Evolutionary conservation across 1,284 basidiomycete genomes (phyloP).

Genomic region (Boletellus deceptivus): DNA sequence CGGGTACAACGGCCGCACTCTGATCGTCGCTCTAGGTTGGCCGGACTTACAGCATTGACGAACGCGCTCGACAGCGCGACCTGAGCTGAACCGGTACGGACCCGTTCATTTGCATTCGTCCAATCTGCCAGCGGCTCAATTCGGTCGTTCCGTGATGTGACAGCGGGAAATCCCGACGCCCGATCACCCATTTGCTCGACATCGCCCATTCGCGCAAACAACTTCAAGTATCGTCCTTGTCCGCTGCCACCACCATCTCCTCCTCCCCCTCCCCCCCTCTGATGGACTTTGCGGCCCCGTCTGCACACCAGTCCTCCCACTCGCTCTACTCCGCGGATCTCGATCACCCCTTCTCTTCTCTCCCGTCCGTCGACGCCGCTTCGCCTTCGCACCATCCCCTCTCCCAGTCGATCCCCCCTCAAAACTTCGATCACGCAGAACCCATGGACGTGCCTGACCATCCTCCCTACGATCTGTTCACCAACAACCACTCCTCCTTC

Average conservation of each 20-base stretch:
- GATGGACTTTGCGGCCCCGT: constrained; percentile 52
- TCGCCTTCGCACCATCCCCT: constrained; percentile 36
- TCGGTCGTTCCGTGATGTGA: constrained; percentile 36
- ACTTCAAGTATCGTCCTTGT: constrained; percentile 25
- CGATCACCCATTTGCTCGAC: constrained; percentile 48
- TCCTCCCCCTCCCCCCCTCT: constrained; percentile 28
- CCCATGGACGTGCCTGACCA: constrained; percentile 49
- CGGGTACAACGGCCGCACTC: constrained; percentile 3
- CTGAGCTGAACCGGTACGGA: constrained; percentile 29
- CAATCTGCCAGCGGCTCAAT: constrained; percentile 27
- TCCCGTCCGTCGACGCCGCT: constrained; percentile 32
- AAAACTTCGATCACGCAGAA: constrained; percentile 43
- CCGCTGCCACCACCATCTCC: constrained; percentile 19
- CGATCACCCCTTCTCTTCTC: constrained; percentile 46
- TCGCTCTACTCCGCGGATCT: constrained; percentile 52
- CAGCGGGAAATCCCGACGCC: constrained; percentile 48
- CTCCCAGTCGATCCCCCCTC: constrained; percentile 34
- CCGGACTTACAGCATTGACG: too few species aligned
- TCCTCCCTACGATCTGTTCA: constrained; percentile 61
- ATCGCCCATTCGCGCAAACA: constrained; percentile 31
- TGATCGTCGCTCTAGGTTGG: constrained; percentile 14
- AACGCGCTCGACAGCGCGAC: too few species aligned
- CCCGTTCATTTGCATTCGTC: constrained; percentile 21
- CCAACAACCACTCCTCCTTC: constrained; percentile 46
- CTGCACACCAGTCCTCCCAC: constrained; percentile 33